Conservation (phyloP, 1,284 basidiomycete genomes). For the Agaricales sp. region DNA sequence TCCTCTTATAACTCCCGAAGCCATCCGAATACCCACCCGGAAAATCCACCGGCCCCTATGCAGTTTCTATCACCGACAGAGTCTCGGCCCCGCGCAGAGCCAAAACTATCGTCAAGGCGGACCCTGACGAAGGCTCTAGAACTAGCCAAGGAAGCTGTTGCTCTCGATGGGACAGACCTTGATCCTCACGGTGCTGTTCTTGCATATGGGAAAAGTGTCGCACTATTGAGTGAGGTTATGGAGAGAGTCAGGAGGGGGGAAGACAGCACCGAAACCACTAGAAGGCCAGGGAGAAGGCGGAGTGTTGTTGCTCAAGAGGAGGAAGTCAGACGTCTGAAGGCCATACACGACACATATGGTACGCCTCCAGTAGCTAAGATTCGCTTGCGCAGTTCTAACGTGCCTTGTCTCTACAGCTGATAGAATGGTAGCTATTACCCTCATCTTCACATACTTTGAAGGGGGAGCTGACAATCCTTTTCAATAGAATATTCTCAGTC, state of each 20-base stretch:
- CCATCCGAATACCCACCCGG: conserved; percentile 17
- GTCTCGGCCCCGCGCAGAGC: conserved; percentile 22
- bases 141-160: conserved; percentile 74
- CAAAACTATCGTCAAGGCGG: conserved; percentile 58
- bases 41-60: conserved; percentile 31
- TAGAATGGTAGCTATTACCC: conserved; percentile 50
- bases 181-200: conserved; percentile 73
- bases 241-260: conserved; percentile 75
- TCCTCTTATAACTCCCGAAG: conserved; percentile 25
- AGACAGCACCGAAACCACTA: conserved; percentile 52
- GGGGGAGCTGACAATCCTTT: neutral
- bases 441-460: no score
- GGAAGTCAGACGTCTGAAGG: conserved; percentile 64
- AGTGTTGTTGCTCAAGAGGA: conserved; percentile 80
- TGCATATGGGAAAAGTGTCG: conserved; percentile 74
- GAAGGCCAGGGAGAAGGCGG: conserved; percentile 51
- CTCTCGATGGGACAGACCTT: conserved; percentile 71
- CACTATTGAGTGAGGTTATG: conserved; percentile 78
- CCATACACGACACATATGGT: conserved; percentile 7
- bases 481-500: conserved; percentile 58
- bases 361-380: conserved; percentile 8
- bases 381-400: conserved; percentile 49
- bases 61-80: conserved; percentile 33
- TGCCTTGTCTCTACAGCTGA: conserved; percentile 45
- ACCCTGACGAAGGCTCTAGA: conserved; percentile 72